Base-by-base conservation (phyloP, 148 eudicot genomes). In the Talinum fruticosum region DNA sequence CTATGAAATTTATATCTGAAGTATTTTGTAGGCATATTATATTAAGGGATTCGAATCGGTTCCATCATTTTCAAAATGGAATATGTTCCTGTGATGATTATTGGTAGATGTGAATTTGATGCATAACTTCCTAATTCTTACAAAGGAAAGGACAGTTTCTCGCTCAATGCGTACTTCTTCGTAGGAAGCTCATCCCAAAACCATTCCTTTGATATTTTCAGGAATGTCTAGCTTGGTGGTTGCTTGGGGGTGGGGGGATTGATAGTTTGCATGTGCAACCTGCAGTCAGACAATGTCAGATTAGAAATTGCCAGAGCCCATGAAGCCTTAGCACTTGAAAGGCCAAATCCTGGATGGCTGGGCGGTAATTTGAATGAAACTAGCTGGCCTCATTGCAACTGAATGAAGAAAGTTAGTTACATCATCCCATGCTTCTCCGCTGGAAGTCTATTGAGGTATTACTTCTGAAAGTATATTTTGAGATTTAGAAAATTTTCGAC, bases 11-110 rank as follows among this genome's bases (percentile, higher is more conserved):
- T 41, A 79, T 86, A 51, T 90, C 94, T 3, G 45, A 61, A 75
- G 87, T 84, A 64, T 90, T 53, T 76, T 21, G 61, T 38, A 77
- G 97, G 66, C 80, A 86, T 71, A 86, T 90, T 66, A 76, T 92
- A 54, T 73, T 92, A 44, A 84, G 90, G 76, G 94, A 92, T 83
- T 80, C 90, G 7, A 88, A 90, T 75, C 76, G 91, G 64, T 89
- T 92, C 79, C 94, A 92, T 71, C 92, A 89, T 84, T 87, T 90
- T 79, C 80, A 19, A 71, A 85, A 82, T 37, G 91, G 90, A 23
- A 26, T 5, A 6, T 89, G 93, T 83, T 88, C 97, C 0, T 92
- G 93, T 80, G 81, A 79, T 10, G 92, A 92, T 75, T 88, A 84
- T 71, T 92, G 91, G 90, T 92, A 82, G 47, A 69, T 71, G 30